phyloP scores from a whole-genome alignment of 345 rosid genomes.

The Hibiscus syriacus region DNA sequence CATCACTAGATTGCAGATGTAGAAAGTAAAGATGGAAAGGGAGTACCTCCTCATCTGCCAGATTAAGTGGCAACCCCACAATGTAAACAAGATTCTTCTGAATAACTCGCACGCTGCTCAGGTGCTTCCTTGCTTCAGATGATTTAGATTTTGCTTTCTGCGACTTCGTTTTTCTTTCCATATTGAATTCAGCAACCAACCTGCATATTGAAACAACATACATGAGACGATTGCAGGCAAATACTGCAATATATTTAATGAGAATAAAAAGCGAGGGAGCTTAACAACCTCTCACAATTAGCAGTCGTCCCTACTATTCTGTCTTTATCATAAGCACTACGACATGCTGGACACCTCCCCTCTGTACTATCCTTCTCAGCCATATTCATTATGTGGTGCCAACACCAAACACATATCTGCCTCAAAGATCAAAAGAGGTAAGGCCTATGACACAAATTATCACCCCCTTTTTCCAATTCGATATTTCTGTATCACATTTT shows the following conservation, averaged over 20 bases:
- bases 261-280: neutral
- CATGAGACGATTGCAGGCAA: neutral
- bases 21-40: neutral
- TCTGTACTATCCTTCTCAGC: constrained; percentile 84
- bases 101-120: constrained; percentile 72
- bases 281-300: constrained; percentile 58
- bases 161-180: constrained; percentile 57
- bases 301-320: constrained; percentile 79
- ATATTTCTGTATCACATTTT: neutral
- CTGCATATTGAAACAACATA: constrained; percentile 18
- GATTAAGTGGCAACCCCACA: constrained; percentile 78
- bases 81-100: constrained; percentile 87
- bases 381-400: constrained; percentile 94
- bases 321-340: constrained; percentile 79
- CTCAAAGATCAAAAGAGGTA: neutral
- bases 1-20: neutral
- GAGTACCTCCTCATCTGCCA: constrained; percentile 85
- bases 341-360: constrained; percentile 96
- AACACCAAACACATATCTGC: constrained; percentile 96
- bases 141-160: constrained; percentile 61
- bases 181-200: constrained; percentile 55
- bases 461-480: neutral
- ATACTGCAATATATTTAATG: neutral
- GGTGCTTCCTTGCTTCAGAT: constrained; percentile 71
- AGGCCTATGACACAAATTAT: neutral